Conservation (phyloP, 495 filamentous ascomycete genomes). For the Trypethelium eluteriae region DNA sequence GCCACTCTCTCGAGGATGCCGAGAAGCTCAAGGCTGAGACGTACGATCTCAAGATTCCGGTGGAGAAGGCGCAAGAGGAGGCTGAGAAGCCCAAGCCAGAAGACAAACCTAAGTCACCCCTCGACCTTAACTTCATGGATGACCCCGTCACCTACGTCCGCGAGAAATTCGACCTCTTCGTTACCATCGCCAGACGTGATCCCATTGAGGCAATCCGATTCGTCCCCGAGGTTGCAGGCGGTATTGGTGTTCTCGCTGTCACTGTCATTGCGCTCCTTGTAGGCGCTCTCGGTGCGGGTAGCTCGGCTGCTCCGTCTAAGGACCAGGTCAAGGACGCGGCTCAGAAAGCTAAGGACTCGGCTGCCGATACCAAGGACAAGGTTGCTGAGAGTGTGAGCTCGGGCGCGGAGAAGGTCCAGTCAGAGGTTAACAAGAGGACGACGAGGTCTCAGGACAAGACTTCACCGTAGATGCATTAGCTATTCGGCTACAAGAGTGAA, state of each 20-base stretch:
- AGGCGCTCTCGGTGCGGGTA: conserved; percentile 47
- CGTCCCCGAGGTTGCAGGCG: conserved; percentile 83
- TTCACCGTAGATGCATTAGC: background rate
- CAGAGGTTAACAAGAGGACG: conserved; percentile 53
- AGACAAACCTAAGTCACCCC: conserved; percentile 53
- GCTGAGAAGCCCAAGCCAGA: conserved; percentile 72
- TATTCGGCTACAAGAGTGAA: background rate
- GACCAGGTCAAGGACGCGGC: conserved; percentile 50
- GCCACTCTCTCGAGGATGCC: conserved; percentile 92
- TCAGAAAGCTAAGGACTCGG: conserved; percentile 66
- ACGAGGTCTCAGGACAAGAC: conserved; percentile 41
- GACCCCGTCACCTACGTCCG: conserved; percentile 82
- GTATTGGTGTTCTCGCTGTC: conserved; percentile 58
- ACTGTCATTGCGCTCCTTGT: conserved; percentile 63
- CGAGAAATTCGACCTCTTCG: conserved; percentile 44
- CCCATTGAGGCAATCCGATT: conserved; percentile 85
- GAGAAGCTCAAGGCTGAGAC: conserved; percentile 84
- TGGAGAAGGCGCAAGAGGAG: conserved; percentile 78
- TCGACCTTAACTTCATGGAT: conserved; percentile 81
- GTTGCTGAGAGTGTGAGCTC: conserved; percentile 58
- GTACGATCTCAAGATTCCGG: conserved; percentile 81
- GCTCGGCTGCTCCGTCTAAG: conserved; percentile 44
- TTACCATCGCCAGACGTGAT: conserved; percentile 54
- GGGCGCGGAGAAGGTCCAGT: conserved; percentile 46
- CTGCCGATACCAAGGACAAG: conserved; percentile 71